Base-by-base conservation (phyloP, 2,329 filamentous ascomycete species). In the Cladorrhinum sp. region DNA sequence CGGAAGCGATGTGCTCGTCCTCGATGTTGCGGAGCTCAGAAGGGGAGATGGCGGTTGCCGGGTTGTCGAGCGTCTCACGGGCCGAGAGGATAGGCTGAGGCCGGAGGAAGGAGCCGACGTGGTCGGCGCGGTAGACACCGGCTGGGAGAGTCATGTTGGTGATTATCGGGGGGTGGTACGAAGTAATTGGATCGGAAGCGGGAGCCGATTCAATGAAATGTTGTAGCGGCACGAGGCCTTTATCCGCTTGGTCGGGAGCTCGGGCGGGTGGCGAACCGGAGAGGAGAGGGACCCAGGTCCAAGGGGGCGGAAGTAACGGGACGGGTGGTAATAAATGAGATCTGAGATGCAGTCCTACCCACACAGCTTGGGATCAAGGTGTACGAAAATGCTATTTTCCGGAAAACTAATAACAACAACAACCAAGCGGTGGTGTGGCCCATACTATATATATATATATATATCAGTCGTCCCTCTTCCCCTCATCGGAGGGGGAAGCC, bases 61-160 rank as follows among this genome's bases (percentile, higher is more conserved):
- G 74, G 36, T 76, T 72, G 49, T 77, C 77, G 10, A 78, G 75
- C 50, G 80, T 76, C 61, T 79, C 74, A 59, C 81, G 80, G 16
- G 78, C 78, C 22, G 77, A 74, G 58, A 83, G 76, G 54, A 84
- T 74, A 7, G 75, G 70, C 65, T 77, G 76, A 60, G 81, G 80
- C 29, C 81, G 79, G 20, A 84, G 75, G 64, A 84, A 79, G 20
- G 80, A 83, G 55, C 81, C 81, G 66, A 84, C 81, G 66, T 84
- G 81, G 75, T 84, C 81, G 66, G 81, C 80, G 60, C 77, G 77
- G 69, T 79, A 79, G 68, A 78, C 74, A 58, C 75, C 76, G 20
- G 66, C 67, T 25, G 76, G 76, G 49, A 78, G 73, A 70, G 74
- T 69, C 76, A 78, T 77, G n/a, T 45, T 64, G 20, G 36, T 23